phyloP scores from a whole-genome alignment of 2,329 filamentous ascomycete genomes.

The Falciphora oryzae region DNA sequence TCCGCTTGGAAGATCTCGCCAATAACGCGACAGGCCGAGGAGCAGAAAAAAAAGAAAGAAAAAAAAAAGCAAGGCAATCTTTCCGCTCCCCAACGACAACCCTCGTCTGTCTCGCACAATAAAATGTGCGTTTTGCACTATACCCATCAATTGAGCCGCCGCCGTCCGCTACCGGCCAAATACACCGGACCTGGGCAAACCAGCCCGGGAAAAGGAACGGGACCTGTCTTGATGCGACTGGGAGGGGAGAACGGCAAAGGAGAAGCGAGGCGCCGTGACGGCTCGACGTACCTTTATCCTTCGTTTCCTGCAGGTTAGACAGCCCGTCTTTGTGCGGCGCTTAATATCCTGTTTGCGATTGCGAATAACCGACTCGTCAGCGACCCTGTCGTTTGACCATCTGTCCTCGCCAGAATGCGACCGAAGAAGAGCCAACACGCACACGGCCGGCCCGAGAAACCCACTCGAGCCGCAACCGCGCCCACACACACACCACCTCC shows the following conservation, averaged over 20 bases:
- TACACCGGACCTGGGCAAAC: constrained; percentile 11
- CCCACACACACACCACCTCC: not conserved
- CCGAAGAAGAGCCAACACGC: too few relatives aligned
- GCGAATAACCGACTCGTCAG: too few relatives aligned
- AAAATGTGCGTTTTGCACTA: not conserved
- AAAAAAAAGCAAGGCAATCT: not conserved
- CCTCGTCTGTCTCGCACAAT: not conserved
- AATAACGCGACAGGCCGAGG: constrained; percentile 9
- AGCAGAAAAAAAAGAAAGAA: constrained; percentile 6
- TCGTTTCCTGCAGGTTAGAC: constrained; percentile 55
- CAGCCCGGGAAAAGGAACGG: constrained; percentile 15
- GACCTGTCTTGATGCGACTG: not conserved
- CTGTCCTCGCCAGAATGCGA: constrained; percentile 5
- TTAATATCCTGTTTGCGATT: constrained; percentile 48
- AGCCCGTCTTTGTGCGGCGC: constrained; percentile 57
- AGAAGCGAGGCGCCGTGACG: not conserved
- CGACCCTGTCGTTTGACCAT: constrained; percentile 4
- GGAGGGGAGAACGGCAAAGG: too few relatives aligned
- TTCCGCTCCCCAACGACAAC: too few relatives aligned
- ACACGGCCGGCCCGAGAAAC: too few relatives aligned
- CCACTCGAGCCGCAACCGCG: too few relatives aligned
- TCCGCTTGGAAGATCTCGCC: constrained; percentile 3
- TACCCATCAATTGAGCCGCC: constrained; percentile 3
- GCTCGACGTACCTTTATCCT: constrained; percentile 52
- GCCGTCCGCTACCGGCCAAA: not conserved